Base-by-base conservation (phyloP, 73 alveolate species). In the Durusdinium trenchii region DNA sequence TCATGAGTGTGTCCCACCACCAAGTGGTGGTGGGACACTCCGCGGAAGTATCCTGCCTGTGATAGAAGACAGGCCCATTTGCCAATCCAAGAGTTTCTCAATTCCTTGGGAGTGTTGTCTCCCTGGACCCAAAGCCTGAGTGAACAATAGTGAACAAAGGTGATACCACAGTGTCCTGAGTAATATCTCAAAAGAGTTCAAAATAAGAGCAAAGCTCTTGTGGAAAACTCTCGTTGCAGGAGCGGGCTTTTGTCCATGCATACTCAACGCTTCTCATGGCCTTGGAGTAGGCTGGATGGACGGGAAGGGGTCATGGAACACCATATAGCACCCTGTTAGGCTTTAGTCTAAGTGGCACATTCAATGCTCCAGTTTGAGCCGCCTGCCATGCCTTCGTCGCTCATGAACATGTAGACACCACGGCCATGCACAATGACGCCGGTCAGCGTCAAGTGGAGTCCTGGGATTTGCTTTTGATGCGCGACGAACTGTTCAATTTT, bases 1-100 rank as follows among this genome's bases (percentile, higher is more conserved):
- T 86, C 95, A 38, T 86, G 86, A 23, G 86, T 75, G 86, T 35
- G 54, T n/a, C 84, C 84, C 84, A 71, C 84, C 84, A 71, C 51
- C 84, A 71, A 36, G 26, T n/a, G 84, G 51, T 71, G 84, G 84
- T 71, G 84, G 84, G 84, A 71, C 84, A 71, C 84, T 3, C 16
- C 51, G 30, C 35, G 6, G 86, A 36, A 75, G 52, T 23, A 75
- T 7, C 86, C 52, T 3, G 86, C 52, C 36, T 12, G 51, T 28
- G 86, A 6, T 52, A 75, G 36, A 4, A 40, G 12, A 36, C 52
- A 23, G 16, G n/a, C 54, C 18, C 48, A 6, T 40, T 75, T 75
- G 23, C 46, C 50, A 23, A 52, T 75, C 38, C 6, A 36, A 14
- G 32, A 5, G 52, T 75, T 35, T 48, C 86, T 48, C 12, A 75